Conservation (phyloP, 192 early-diverging fungal genomes). For the Mortierella alpina region DNA sequence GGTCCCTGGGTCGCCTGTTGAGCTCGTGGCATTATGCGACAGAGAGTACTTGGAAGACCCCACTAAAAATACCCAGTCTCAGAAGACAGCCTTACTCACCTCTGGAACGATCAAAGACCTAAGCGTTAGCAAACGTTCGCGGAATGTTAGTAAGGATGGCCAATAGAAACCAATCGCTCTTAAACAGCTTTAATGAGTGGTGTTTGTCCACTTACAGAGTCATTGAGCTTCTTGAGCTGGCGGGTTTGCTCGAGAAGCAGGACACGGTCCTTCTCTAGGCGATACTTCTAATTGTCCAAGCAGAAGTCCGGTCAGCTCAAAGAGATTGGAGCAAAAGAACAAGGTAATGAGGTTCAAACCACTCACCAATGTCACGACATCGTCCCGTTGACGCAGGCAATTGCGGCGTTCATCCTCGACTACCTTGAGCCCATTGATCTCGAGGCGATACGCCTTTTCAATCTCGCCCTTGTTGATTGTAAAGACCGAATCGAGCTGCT, state of each 20-base stretch:
- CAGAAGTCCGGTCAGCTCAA: background rate
- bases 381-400: constrained; percentile 38
- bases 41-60: no score
- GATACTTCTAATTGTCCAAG: constrained; percentile 12
- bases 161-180: background rate
- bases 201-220: constrained; percentile 22
- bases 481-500: constrained; percentile 45
- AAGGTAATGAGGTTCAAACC: background rate
- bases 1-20: background rate
- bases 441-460: constrained; percentile 17
- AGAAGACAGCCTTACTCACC: constrained; percentile 6
- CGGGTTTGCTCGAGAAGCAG: constrained; percentile 35
- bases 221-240: constrained; percentile 42
- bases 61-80: no score
- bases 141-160: background rate
- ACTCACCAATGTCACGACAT: constrained; percentile 39
- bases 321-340: background rate
- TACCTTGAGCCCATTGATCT: constrained; percentile 34
- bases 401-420: constrained; percentile 37
- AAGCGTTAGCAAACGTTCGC: background rate
- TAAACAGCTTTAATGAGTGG: background rate
- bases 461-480: constrained; percentile 30
- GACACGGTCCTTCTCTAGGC: constrained; percentile 26
- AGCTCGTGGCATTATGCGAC: background rate
- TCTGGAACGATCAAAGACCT: constrained; percentile 53